Conservation (phyloP, 371 early-diverging fungal genomes). For the Mortierella sp. region DNA sequence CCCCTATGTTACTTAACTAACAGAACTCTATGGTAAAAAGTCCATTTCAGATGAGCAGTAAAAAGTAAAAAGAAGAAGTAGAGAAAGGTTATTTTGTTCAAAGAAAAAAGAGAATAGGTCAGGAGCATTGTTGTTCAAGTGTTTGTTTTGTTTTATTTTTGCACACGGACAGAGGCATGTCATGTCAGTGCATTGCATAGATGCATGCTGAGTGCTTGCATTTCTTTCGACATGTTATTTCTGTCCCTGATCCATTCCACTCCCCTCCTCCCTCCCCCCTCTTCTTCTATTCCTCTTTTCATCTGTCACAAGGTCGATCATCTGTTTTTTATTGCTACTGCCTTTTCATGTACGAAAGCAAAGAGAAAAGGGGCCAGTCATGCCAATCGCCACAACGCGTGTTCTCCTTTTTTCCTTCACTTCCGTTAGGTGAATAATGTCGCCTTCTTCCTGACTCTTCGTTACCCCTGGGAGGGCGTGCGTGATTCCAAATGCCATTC, state of each 20-base stretch:
- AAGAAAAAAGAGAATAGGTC: neutral
- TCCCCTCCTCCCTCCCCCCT: neutral
- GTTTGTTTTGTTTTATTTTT: neutral
- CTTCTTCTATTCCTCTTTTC: neutral
- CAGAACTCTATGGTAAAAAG: neutral
- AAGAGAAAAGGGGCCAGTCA: constrained; percentile 6
- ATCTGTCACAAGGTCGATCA: constrained; percentile 11
- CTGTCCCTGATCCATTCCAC: neutral
- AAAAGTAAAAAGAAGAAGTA: neutral
- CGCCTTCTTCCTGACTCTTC: neutral
- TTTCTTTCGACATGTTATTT: neutral
- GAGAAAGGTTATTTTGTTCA: neutral
- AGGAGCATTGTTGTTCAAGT: constrained; percentile 3
- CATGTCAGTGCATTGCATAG: constrained; percentile 10
- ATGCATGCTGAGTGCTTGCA: neutral
- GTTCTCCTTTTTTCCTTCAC: neutral
- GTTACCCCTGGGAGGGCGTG: neutral
- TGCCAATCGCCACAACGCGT: neutral
- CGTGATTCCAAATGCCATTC: neutral
- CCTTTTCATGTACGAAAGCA: neutral
- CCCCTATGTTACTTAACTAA: constrained; percentile 2
- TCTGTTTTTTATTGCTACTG: neutral
- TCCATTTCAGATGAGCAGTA: neutral
- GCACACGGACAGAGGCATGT: neutral
- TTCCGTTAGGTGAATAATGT: neutral